phyloP scores from a whole-genome alignment of 768 basidiomycete species.

The Boletus rubroflammeus region DNA sequence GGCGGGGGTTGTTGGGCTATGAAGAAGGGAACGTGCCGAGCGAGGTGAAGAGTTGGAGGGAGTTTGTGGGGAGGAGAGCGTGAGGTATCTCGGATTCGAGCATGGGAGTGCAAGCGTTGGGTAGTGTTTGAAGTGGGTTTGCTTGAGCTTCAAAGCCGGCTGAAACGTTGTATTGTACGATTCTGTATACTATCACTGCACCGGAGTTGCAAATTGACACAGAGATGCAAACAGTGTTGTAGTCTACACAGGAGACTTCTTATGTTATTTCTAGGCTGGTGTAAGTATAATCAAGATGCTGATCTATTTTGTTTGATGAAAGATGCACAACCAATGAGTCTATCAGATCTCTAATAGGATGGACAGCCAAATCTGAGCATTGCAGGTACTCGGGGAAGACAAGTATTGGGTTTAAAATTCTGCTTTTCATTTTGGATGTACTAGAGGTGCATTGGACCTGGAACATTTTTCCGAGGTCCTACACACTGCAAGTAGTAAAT shows the following conservation, averaged over 20 bases:
- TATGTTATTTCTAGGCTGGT: background rate
- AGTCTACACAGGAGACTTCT: background rate
- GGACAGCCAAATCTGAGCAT: too few relatives aligned
- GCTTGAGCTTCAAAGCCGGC: background rate
- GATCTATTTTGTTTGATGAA: background rate
- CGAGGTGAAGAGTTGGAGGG: conserved; percentile 89
- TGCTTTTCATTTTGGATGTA: too few relatives aligned
- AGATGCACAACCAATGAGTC: background rate
- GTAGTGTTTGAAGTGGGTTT: background rate
- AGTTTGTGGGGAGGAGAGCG: conserved; percentile 75
- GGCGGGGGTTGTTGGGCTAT: conserved; percentile 60
- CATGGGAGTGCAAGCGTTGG: background rate
- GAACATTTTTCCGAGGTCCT: background rate
- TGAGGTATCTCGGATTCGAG: conserved; percentile 23
- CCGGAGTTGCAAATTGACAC: background rate
- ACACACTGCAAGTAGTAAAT: too few relatives aligned
- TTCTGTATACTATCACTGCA: background rate
- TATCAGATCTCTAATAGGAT: too few relatives aligned
- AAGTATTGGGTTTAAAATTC: too few relatives aligned
- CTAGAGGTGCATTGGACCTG: background rate
- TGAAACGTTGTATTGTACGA: background rate
- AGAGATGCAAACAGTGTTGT: background rate
- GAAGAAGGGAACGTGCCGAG: conserved; percentile 84
- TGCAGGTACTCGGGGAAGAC: too few relatives aligned
- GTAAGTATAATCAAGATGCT: background rate